Evolutionary conservation across 345 rosid genomes (phyloP).

Genomic region (Viola odorata): DNA sequence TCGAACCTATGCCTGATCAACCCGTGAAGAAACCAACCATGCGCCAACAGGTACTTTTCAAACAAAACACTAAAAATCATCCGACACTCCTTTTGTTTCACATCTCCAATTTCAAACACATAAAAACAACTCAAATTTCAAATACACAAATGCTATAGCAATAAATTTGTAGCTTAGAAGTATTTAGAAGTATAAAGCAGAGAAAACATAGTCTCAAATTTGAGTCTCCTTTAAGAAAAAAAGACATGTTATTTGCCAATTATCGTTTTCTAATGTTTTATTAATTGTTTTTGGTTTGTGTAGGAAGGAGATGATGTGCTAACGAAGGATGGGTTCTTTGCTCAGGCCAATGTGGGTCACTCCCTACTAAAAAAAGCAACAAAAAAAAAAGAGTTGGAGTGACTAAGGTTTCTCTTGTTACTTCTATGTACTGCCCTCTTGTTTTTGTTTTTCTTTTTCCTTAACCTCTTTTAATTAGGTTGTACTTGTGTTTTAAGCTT

Average conservation of each 20-base stretch:
- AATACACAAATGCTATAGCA: too few relatives aligned
- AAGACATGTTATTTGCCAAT: neutral
- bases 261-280: neutral
- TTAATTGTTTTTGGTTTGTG: neutral
- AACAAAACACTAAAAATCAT: conserved; percentile 44
- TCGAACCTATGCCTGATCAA: conserved; percentile 96
- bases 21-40: conserved; percentile 86
- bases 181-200: too few relatives aligned
- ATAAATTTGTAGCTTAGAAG: too few relatives aligned
- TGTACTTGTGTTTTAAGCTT: too few relatives aligned
- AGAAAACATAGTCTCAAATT: too few relatives aligned
- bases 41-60: conserved; percentile 47
- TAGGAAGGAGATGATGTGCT: conserved; percentile 76
- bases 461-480: too few relatives aligned
- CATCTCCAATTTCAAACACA: neutral
- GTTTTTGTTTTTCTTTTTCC: too few relatives aligned
- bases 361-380: conserved; percentile 42
- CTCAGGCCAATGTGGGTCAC: conserved; percentile 55
- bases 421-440: neutral
- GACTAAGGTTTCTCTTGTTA: neutral
- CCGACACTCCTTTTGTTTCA: neutral
- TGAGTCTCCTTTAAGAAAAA: too few relatives aligned
- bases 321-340: conserved; percentile 73
- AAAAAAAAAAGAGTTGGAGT: neutral
- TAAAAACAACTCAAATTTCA: neutral